Evolutionary conservation across 257 asterid genomes (phyloP).

Genomic region (Marsdenia floribunda): DNA sequence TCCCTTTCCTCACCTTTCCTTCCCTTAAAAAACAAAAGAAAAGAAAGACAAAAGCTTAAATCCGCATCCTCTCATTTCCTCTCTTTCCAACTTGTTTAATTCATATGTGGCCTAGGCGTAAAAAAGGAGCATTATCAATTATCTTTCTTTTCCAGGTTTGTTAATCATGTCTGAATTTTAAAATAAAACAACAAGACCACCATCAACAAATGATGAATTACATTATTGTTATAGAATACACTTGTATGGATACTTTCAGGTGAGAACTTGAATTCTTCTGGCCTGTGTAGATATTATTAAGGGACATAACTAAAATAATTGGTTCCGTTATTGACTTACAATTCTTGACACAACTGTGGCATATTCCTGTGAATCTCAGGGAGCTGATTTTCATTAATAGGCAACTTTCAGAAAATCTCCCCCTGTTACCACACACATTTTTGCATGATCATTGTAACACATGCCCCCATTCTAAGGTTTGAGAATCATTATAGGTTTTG

Average conservation of each 20-base stretch:
- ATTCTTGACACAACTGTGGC: background rate
- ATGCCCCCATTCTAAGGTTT: background rate
- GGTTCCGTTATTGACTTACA: background rate
- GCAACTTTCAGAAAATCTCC: background rate
- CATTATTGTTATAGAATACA: background rate
- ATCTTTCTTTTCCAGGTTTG: background rate
- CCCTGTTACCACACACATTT: background rate
- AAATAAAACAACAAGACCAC: background rate
- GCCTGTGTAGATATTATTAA: background rate
- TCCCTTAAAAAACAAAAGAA: too few relatives aligned
- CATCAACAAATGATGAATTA: background rate
- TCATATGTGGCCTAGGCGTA: too few relatives aligned
- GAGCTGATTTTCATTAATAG: background rate
- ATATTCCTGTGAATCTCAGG: background rate
- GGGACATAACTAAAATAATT: background rate
- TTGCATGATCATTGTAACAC: background rate
- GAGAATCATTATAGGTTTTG: background rate
- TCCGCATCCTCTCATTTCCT: background rate
- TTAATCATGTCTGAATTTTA: background rate
- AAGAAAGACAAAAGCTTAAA: background rate
- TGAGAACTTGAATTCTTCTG: background rate
- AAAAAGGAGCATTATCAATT: background rate
- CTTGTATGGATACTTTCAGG: background rate
- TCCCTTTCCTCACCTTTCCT: background rate
- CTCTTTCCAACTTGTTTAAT: background rate